Evolutionary conservation across 2,329 filamentous ascomycete species (phyloP), one percentile per base, ranked within the genome.

Genomic region (Colletotrichum horii): DNA sequence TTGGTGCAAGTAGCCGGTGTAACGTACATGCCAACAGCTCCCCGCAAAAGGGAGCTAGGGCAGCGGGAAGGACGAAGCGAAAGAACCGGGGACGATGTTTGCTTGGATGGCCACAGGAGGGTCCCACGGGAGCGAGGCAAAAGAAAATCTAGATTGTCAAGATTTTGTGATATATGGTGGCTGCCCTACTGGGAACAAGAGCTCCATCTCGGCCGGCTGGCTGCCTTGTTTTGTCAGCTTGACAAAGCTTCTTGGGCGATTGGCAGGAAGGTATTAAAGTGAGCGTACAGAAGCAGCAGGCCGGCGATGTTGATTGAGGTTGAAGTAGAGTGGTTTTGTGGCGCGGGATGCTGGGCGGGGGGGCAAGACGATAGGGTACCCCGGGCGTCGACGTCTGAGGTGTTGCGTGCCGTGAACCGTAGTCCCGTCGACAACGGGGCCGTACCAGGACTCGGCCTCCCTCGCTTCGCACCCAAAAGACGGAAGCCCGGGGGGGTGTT

Each of bases 151-250:
- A 70, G 66, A 62, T 61, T 34, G 22, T 38, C 8, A 9, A 7
- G 22, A 52, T 22, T 19, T 26, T 58, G 55, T 28, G 65, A 19
- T 52, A 75, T 55, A 62, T 75, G 65, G 36, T 60, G 43, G 43
- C 43, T 52, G 43, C 43, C n/a, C 43, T 22, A 22, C n/a, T 22
- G 43, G 43, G n/a, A 52, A n/a, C 43, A 22, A 16, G n/a, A 52
- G 1, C 78, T 88, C 4, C 80, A 83, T 61, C 36, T 66, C 60
- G 36, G 86, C 87, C 5, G 82, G 88, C n/a, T 76, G 79, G 36
- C 58, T 67, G 67, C 60, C 58, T 69, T 52, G 48, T 74, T 76
- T 75, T 38, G 75, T 77, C 72, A 77, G 72, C 72, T 72, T 77
- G 72, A 69, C 75, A 72, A 77, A 77, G 75, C 64, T 19, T 34